Evolutionary conservation across 192 early-diverging fungal species (phyloP), one percentile per base, ranked within the genome.

Genomic region (Backusella psychrophila): DNA sequence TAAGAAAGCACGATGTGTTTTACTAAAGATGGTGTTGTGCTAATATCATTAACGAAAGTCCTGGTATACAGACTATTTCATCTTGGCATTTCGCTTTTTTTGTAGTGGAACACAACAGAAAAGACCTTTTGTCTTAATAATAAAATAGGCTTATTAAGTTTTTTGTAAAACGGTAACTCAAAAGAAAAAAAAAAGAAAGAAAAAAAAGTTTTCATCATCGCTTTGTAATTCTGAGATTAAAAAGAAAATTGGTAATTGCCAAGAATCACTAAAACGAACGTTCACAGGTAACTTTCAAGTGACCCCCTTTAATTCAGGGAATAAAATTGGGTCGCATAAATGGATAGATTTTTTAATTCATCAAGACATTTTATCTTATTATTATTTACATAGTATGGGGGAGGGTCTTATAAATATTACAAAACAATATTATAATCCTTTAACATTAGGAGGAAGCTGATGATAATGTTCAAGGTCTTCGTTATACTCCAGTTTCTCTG

Each of bases 391-490:
- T 63, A 63, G 56, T 63, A 23, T 63, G n/a, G 26, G 1, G 56
- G 21, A 19, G 46, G 6, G 19, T 19, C 0, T n/a, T 49, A 49
- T 49, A n/a, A 14, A 17, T 49, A 4, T n/a, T 49, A 49, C 46
- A 49, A 19, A 49, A n/a, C 17, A 49, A n/a, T n/a, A 49, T 49
- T 49, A 59, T 26, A 59, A 26, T 59, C 53, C 53, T 59, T 59
- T 59, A 0, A 59, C 53, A 59, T 59, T 59, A 59, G 53, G 53
- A 23, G 56, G 56, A 63, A 63, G 56, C 29, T 63, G 56, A 29
- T 63, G 56, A 63, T 63, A 63, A 29, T 63, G 56, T 23, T 63
- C 56, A 29, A 63, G 56, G 56, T 63, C 56, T 63, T 63, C 56
- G 26, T 63, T 63, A 29, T 63, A 63, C 26, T 63, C 56, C 56